Evolutionary conservation across 2,329 filamentous ascomycete genomes (phyloP).

Genomic region (Pseudocercospora fuligena): DNA sequence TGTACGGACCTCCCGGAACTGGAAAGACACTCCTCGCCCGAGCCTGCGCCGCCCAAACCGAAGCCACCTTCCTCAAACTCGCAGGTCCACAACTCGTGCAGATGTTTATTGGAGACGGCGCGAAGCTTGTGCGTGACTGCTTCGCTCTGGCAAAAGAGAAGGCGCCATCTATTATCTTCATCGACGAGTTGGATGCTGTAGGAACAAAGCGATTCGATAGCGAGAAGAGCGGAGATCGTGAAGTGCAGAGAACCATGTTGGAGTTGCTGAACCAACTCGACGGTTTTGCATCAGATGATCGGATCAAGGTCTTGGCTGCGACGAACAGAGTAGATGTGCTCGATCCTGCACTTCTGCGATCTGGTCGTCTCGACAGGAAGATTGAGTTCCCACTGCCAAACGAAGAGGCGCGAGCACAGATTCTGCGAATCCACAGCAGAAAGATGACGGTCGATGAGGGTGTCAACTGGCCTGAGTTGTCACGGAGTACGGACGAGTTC

Average conservation of each 20-base stretch:
- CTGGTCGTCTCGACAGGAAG: constrained; percentile 96
- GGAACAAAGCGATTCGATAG: constrained; percentile 99
- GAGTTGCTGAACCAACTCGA: constrained; percentile 98
- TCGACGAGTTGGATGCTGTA: constrained; percentile 97
- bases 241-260: constrained; percentile 98
- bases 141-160: constrained; percentile 99
- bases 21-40: constrained; percentile 91
- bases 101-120: constrained; percentile 99
- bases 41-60: constrained; percentile 95
- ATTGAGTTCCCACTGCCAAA: constrained; percentile 99
- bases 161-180: constrained; percentile 98
- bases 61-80: constrained; percentile 97
- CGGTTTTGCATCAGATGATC: constrained; percentile 91
- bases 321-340: constrained; percentile 98
- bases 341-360: constrained; percentile 89
- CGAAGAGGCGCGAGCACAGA: constrained; percentile 95
- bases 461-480: constrained; percentile 95
- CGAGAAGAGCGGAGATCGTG: constrained; percentile 95
- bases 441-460: constrained; percentile 96
- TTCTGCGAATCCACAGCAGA: constrained; percentile 93
- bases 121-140: constrained; percentile 95
- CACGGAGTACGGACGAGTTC: constrained; percentile 96
- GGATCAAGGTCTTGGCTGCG: constrained; percentile 98
- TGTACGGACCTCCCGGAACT: constrained; percentile 94
- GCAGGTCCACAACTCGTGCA: constrained; percentile 97